Percentiles rank a stretch among this genome's conserved stretches.
These are phyloP conservation scores for Plasmodium billcollinsi DNA, from an alignment of 169 alveolate genomes.

Conservation along the genomic window DNA sequence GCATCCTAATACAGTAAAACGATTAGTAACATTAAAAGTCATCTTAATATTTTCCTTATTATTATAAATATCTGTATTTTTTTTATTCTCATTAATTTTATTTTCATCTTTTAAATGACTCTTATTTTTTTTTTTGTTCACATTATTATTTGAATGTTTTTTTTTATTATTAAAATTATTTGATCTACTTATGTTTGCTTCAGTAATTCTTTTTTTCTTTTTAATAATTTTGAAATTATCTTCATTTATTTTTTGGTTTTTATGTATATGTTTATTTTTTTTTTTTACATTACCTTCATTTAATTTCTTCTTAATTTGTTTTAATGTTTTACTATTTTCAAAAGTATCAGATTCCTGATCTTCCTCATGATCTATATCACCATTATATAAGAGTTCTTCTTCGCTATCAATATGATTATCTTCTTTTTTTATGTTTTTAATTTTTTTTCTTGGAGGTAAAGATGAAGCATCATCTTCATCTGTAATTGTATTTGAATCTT, in stretches of 20 bases:
- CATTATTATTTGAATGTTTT: not conserved
- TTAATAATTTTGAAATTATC: not conserved
- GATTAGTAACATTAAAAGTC: constrained; percentile 85
- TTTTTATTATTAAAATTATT: constrained; percentile 6
- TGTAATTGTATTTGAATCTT: constrained; percentile 2
- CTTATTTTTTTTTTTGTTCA: constrained; percentile 26
- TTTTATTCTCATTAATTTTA: constrained; percentile 21
- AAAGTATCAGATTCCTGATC: not conserved
- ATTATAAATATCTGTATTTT: constrained; percentile 30
- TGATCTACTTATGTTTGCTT: too few relatives aligned
- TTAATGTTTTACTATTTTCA: constrained; percentile 12
- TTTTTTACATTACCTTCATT: not conserved
- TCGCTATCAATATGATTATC: not conserved
- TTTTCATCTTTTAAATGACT: not conserved
- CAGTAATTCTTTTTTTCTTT: not conserved
- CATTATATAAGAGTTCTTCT: constrained; percentile 6
- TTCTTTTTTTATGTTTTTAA: constrained; percentile 40
- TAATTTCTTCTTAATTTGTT: not conserved
- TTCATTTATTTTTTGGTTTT: not conserved
- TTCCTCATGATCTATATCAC: not conserved
- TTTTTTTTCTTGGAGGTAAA: constrained; percentile 59
- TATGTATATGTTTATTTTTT: not conserved
- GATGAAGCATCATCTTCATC: constrained; percentile 18
- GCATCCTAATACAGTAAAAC: constrained; percentile 96
- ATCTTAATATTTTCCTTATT: constrained; percentile 57